Base-by-base conservation (phyloP, 495 filamentous ascomycete genomes). In the Hyaloscypha hepaticicola region DNA sequence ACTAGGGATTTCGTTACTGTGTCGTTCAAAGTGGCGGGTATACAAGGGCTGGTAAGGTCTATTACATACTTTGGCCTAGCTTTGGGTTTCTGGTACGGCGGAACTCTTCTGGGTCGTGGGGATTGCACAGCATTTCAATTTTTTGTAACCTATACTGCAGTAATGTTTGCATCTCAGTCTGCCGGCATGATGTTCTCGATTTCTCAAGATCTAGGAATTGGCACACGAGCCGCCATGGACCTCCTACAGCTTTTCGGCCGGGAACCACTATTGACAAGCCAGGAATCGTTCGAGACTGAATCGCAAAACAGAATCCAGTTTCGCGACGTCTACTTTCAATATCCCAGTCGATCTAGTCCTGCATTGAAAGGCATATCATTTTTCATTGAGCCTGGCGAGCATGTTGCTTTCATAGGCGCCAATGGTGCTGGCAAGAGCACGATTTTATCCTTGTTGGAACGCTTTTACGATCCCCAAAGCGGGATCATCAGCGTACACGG, bases 111-210 rank as follows among this genome's bases (percentile, higher is more conserved):
- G 22, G 75, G 79, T 11, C 70, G 76, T 50, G 85, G 85, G 1
- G 65, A 79, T 16, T 88, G 87, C 63, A 77, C 78, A 0, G 79
- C 80, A 34, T 77, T 80, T 8, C 78, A 88, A 56, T 88, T 89
- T 72, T 88, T 87, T 72, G 87, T 88, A 60, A 83, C 88, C 6
- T 72, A 87, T 19, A 77, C 83, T 0, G 83, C 85, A 0, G 77
- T 88, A 33, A 77, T 90, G 12, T 80, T 82, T 69, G 65, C 38
- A 76, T 76, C 24, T 74, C 75, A 3, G 73, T 77, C 2, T 31
- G 53, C 53, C 16, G 6, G 53, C 16, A 11, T 19, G 22, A 28
- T 56, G 24, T 28, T 56, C 21, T 22, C 53, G 11, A 25, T 56
- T 28, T 21, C 53, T 27, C 75, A 21, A 27, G 53, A 79, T 55